These are phyloP conservation scores for Corylus avellana DNA, from an alignment of 306 rosid species.

Conservation along the genomic window DNA sequence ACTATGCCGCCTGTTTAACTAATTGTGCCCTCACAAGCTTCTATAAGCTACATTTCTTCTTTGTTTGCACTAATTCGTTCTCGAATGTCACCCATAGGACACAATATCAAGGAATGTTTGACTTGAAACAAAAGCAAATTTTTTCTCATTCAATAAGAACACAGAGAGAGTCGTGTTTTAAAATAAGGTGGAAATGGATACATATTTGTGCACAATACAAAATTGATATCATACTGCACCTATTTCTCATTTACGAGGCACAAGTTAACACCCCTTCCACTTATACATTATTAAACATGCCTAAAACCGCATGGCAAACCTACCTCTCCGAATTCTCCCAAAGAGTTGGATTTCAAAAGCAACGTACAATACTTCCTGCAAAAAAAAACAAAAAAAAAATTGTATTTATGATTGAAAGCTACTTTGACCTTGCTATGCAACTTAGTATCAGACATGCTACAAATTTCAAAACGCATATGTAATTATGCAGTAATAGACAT, in stretches of 20 bases:
- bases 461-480: neutral
- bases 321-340: slow-evolving; percentile 55
- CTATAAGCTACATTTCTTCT: neutral
- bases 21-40: neutral
- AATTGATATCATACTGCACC: neutral
- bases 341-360: slow-evolving; percentile 51
- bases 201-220: neutral
- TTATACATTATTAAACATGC: neutral
- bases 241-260: neutral
- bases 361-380: slow-evolving; percentile 88
- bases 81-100: neutral
- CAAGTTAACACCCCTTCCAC: neutral
- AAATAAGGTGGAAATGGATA: neutral
- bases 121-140: neutral
- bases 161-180: neutral
- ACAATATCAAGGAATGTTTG: neutral
- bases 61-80: neutral
- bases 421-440: slow-evolving; percentile 24
- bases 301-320: slow-evolving; percentile 23
- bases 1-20: neutral
- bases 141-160: neutral
- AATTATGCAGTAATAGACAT: neutral
- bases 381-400: slow-evolving; percentile 15
- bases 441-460: slow-evolving; percentile 3
- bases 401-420: neutral